These are phyloP conservation scores for Boletales sp. DNA, from an alignment of 768 basidiomycete species.

Conservation along the genomic window DNA sequence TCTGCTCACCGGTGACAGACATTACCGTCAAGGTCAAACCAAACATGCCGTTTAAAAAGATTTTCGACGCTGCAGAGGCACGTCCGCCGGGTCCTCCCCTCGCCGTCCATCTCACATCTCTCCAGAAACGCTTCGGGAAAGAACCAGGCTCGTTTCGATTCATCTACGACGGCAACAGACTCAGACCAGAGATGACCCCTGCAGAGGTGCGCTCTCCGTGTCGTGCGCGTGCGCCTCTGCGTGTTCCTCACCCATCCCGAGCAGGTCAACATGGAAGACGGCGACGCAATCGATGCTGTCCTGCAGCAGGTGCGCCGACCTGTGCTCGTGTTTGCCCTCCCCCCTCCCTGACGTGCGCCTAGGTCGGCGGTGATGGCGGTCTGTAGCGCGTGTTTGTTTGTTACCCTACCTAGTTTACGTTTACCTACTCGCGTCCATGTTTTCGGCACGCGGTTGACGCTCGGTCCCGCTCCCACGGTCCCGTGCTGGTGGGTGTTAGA, in stretches of 20 bases:
- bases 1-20: slow-evolving; percentile 33
- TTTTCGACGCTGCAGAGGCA: slow-evolving; percentile 67
- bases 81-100: slow-evolving; percentile 7
- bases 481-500: too few relatives aligned
- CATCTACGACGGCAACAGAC: slow-evolving; percentile 49
- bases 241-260: not conserved
- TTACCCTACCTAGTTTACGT: too few relatives aligned
- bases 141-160: slow-evolving; percentile 66
- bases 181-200: slow-evolving; percentile 50
- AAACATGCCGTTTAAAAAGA: slow-evolving; percentile 61
- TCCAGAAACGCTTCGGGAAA: slow-evolving; percentile 56
- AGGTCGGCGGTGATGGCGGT: too few relatives aligned
- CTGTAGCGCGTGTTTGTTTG: too few relatives aligned
- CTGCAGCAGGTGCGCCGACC: slow-evolving; percentile 46
- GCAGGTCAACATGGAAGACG: slow-evolving; percentile 58
- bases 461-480: too few relatives aligned
- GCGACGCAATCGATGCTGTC: slow-evolving; percentile 58
- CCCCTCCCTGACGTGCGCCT: too few relatives aligned
- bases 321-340: too few relatives aligned
- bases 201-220: slow-evolving; percentile 35
- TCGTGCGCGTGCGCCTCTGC: slow-evolving; percentile 10
- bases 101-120: not conserved
- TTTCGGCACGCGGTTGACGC: too few relatives aligned
- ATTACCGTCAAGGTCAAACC: slow-evolving; percentile 66
- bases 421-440: too few relatives aligned